phyloP scores from a whole-genome alignment of 352 stramenopile genomes.

The Pythium scleroteichum region DNA sequence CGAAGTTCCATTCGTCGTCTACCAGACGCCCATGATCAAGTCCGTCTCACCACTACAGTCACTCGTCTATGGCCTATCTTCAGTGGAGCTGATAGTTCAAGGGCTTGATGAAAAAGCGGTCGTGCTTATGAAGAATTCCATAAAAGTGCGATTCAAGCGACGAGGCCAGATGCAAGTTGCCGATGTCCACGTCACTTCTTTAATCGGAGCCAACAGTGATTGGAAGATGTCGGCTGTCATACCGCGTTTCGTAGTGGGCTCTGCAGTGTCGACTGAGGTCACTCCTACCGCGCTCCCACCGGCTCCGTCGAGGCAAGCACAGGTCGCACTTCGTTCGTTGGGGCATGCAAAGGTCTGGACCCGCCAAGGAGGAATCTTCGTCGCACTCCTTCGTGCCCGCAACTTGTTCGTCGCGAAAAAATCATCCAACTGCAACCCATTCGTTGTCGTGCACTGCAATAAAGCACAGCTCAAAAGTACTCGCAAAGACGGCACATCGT shows the following conservation, averaged over 20 bases:
- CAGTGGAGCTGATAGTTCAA: conserved; percentile 56
- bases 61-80: conserved; percentile 50
- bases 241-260: conserved; percentile 65
- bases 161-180: conserved; percentile 77
- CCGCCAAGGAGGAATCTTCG: conserved; percentile 43
- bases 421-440: conserved; percentile 68
- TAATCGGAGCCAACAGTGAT: conserved; percentile 19
- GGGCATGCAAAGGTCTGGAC: conserved; percentile 53
- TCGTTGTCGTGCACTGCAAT: conserved; percentile 54
- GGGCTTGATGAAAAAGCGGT: conserved; percentile 61
- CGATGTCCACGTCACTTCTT: conserved; percentile 35
- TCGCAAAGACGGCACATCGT: conserved; percentile 62
- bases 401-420: conserved; percentile 62
- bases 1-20: conserved; percentile 72
- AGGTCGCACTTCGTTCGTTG: not conserved
- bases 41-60: conserved; percentile 37
- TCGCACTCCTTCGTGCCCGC: conserved; percentile 50
- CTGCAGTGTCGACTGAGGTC: conserved; percentile 39
- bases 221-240: conserved; percentile 49
- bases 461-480: conserved; percentile 64
- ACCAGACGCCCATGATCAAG: conserved; percentile 62
- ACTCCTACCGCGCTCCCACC: not conserved
- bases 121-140: conserved; percentile 35
- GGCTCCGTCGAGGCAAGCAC: conserved; percentile 7
- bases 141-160: conserved; percentile 64